Evolutionary conservation across 2,329 filamentous ascomycete genomes (phyloP), one percentile per base, ranked within the genome.

Genomic region (Colletotrichum abscissum): DNA sequence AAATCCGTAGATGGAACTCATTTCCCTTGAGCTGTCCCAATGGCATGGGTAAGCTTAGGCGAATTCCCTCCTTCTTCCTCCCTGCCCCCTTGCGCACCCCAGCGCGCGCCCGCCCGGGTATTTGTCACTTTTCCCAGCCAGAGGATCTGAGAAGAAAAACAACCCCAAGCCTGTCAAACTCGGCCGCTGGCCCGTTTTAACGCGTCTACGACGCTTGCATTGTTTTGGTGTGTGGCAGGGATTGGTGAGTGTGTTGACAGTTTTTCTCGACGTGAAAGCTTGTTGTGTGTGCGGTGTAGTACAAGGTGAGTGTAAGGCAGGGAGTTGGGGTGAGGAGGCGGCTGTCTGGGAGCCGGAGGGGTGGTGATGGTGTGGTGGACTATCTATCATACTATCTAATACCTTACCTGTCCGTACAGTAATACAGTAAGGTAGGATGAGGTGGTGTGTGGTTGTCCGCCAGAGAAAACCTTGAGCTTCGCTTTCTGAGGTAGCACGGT

Each of bases 1-100:
- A 35, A 35, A 35, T 5, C 33, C 33, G 11, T 35, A n/a, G 42
- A 49, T 49, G 42, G 42, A 42, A 42, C 5, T 1, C 38, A 16
- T n/a, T 49, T 49, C 19, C 16, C 19, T 49, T 49, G 42, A n/a
- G 7, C 42, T 22, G 60, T 63, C 38, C 52, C 59, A 33, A 60
- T n/a, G 60, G 70, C 24, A 30, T 60, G 66, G 67, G 33, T 70
- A 73, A 70, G 60, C 55, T 65, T 62, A 57, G 26, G 3, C 8
- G 7, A 49, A 49, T 9, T n/a, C 19, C n/a, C 24, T 42, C 14
- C 14, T 42, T 16, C 38, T 16, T 38, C 12, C 35, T 6, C 35
- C 35, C 35, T 38, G 4, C 35, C 12, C 4, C 35, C 35, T 11
- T 33, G 35, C 12, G 33, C 11, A 35, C 4, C 35, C 35, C 5